phyloP scores from a whole-genome alignment of 352 stramenopile genomes.

The Globisporangium canariense region DNA sequence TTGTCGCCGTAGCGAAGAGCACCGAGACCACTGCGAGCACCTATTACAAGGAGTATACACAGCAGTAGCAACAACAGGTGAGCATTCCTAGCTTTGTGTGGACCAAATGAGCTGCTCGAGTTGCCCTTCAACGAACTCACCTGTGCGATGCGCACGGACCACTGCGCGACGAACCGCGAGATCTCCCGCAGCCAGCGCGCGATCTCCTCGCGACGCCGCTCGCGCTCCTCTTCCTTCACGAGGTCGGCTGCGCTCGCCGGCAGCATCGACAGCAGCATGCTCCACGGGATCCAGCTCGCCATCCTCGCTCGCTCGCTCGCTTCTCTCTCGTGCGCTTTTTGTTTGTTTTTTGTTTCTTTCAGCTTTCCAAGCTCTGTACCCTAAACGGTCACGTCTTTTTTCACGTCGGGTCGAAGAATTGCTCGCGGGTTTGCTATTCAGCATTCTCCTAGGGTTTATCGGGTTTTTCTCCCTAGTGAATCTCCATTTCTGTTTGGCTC shows the following conservation, averaged over 20 bases:
- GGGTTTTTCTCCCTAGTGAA: no score
- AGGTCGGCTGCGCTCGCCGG: slow-evolving; percentile 39
- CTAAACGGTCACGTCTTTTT: no score
- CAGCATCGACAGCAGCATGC: slow-evolving; percentile 47
- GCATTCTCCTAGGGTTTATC: no score
- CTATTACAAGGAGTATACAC: slow-evolving; percentile 9
- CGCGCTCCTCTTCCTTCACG: slow-evolving; percentile 45
- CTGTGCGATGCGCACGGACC: slow-evolving; percentile 33
- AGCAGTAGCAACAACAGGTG: no score
- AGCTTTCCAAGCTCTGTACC: no score
- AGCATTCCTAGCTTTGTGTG: no score
- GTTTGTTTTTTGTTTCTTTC: no score
- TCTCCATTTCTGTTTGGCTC: no score
- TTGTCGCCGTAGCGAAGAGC: slow-evolving; percentile 50
- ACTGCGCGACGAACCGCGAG: slow-evolving; percentile 32
- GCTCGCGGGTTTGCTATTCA: no score
- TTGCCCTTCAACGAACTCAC: slow-evolving; percentile 4
- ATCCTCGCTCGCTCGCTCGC: neutral
- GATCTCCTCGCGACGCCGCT: slow-evolving; percentile 44
- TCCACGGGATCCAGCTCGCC: slow-evolving; percentile 44
- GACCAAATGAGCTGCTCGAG: neutral
- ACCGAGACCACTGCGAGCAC: slow-evolving; percentile 31
- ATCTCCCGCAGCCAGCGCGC: slow-evolving; percentile 22
- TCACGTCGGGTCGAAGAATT: no score
- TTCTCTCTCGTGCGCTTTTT: neutral